phyloP scores from a whole-genome alignment of 495 filamentous ascomycete species.

The Penicillium coffeae region DNA sequence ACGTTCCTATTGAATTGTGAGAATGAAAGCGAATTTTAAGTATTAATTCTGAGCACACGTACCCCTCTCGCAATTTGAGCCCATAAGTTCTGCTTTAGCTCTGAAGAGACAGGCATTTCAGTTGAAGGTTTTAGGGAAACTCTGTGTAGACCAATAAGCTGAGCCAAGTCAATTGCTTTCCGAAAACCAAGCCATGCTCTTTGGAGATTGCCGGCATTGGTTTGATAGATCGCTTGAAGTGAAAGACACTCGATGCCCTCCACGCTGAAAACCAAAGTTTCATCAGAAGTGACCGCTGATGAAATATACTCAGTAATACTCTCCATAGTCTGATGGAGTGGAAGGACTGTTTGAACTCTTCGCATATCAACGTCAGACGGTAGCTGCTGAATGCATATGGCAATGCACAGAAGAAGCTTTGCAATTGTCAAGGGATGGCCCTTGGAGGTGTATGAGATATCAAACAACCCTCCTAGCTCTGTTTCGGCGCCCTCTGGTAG shows the following conservation, averaged over 20 bases:
- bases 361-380: constrained; percentile 6
- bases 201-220: constrained; percentile 16
- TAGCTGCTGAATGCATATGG: constrained; percentile 16
- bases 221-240: constrained; percentile 14
- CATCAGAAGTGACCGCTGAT: constrained; percentile 1
- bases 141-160: constrained; percentile 17
- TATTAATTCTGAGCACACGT: background rate
- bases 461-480: background rate
- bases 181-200: constrained; percentile 16
- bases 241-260: constrained; percentile 17
- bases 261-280: constrained; percentile 4
- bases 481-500: background rate
- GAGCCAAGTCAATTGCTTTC: constrained; percentile 12
- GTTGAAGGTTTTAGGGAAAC: background rate
- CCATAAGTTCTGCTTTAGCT: constrained; percentile 6
- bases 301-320: background rate
- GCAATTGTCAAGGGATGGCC: constrained; percentile 10
- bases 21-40: background rate
- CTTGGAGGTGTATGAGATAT: background rate
- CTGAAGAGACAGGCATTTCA: background rate
- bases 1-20: constrained; percentile 3
- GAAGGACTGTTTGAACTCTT: constrained; percentile 1
- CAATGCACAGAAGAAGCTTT: constrained; percentile 12
- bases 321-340: constrained; percentile 1
- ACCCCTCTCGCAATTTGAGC: constrained; percentile 13